phyloP scores from a whole-genome alignment of 306 rosid genomes.

The Medicago arabica region DNA sequence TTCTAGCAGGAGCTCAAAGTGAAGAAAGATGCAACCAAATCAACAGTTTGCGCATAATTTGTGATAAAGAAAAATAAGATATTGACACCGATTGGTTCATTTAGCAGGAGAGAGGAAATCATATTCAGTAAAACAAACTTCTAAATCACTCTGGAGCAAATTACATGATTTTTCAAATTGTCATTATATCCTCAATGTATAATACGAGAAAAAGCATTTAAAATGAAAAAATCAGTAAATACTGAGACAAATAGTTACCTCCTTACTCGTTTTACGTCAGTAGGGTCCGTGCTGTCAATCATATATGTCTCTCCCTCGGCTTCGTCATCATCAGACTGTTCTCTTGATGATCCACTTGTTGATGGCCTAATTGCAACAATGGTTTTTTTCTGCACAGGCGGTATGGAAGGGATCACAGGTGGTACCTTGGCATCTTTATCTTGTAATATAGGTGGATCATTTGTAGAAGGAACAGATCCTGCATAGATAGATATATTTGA shows the following conservation, averaged over 20 bases:
- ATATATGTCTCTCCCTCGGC: slow-evolving; percentile 77
- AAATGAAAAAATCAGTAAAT: slow-evolving; percentile 29
- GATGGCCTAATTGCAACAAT: slow-evolving; percentile 52
- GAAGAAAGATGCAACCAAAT: slow-evolving; percentile 32
- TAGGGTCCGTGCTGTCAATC: slow-evolving; percentile 66
- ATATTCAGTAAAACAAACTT: slow-evolving; percentile 28
- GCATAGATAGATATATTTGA: slow-evolving; percentile 41
- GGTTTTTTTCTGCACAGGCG: slow-evolving; percentile 56
- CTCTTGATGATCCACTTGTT: slow-evolving; percentile 93
- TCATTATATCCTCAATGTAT: not conserved
- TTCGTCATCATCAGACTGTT: slow-evolving; percentile 84
- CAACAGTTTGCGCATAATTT: slow-evolving; percentile 30
- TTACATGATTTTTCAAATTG: slow-evolving; percentile 34
- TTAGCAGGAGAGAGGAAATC: slow-evolving; percentile 27
- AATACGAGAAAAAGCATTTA: slow-evolving; percentile 5
- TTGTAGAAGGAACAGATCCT: slow-evolving; percentile 61
- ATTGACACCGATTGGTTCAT: slow-evolving; percentile 3
- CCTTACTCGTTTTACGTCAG: slow-evolving; percentile 88
- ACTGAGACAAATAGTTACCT: slow-evolving; percentile 64
- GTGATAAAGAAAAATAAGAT: not conserved
- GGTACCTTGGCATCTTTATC: slow-evolving; percentile 65
- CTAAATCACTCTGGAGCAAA: slow-evolving; percentile 12
- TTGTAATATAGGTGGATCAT: slow-evolving; percentile 61
- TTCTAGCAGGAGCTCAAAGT: slow-evolving; percentile 17
- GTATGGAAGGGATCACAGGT: slow-evolving; percentile 54